Evolutionary conservation across 768 basidiomycete species (phyloP), one percentile per base, ranked within the genome.

Genomic region (Mrakia hoshinonis): DNA sequence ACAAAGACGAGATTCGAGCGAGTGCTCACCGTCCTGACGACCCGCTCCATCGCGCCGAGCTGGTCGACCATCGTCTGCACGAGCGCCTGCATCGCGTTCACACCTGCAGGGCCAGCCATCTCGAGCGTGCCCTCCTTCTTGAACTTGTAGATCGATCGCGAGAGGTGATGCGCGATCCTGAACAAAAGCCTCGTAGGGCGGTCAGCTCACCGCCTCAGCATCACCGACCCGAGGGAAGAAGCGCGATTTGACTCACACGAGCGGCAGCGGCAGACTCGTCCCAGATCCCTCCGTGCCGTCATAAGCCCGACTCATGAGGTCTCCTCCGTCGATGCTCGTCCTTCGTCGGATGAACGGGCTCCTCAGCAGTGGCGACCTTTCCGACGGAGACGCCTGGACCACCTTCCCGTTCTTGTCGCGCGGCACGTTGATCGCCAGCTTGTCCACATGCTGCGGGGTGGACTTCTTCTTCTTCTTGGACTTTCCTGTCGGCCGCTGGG

Each of bases 41-140:
- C 84, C n/a, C 94, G 85, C 80, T 97, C 93, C 87, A 96, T 91
- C 6, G 83, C 69, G 18, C 77, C 77, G 75, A 97, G 83, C 78
- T 91, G 88, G 75, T 93, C 91, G 1, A 90, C 87, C 86, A 95
- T 88, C 47, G 84, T 83, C 73, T 89, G 88, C 60, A 92, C 81
- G 62, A 91, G 77, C 76, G 80, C 83, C 73, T 67, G 66, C n/a
- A 67, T n/a, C 18, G 66, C 51, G 12, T 51, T 68, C 7, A 67
- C 47, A 0, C 70, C 64, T 1, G 70, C 70, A 1, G 70, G 70
- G 12, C 70, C 70, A 38, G 49, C 46, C 1, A 20, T 87, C 79
- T 96, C 94, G 64, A 97, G 79, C 69, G 87, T 87, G 0, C 91
- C 92, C 75, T 90, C 87, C 47, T 88, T 83, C 77, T 87, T 86